phyloP scores from a whole-genome alignment of 208 protist genomes.

The Leishmania guyanensis region DNA sequence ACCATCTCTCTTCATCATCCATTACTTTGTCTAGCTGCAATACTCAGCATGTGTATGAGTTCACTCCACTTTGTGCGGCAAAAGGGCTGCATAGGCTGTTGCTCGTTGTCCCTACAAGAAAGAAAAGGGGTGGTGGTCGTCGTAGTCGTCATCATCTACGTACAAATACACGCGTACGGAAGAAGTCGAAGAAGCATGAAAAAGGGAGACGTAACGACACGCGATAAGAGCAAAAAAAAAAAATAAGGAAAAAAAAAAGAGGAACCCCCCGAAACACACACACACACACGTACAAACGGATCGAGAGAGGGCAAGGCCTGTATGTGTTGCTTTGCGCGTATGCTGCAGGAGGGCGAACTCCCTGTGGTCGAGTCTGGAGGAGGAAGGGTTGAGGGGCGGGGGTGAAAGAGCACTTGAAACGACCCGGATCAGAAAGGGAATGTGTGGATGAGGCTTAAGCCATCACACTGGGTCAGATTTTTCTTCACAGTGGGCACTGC shows the following conservation, averaged over 20 bases:
- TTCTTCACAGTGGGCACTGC: background rate
- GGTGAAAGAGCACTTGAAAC: background rate
- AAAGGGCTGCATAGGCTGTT: too few relatives aligned
- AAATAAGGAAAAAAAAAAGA: background rate
- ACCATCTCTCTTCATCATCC: background rate
- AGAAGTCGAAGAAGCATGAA: background rate
- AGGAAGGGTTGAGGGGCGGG: background rate
- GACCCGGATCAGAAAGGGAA: background rate
- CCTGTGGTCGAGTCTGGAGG: background rate
- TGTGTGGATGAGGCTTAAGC: background rate
- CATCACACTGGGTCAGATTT: background rate
- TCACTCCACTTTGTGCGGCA: background rate
- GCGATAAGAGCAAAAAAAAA: background rate
- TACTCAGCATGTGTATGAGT: background rate
- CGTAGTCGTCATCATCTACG: background rate
- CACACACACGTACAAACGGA: background rate
- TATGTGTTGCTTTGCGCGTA: background rate
- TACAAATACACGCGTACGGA: conserved; percentile 7
- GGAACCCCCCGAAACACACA: too few relatives aligned
- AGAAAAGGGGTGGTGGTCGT: background rate
- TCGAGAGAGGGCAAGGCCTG: background rate
- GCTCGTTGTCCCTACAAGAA: background rate
- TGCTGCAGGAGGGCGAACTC: background rate
- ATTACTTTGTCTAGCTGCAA: background rate
- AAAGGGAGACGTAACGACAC: background rate